phyloP scores from a whole-genome alignment of 768 basidiomycete genomes.

The Pleurotus eryngii region DNA sequence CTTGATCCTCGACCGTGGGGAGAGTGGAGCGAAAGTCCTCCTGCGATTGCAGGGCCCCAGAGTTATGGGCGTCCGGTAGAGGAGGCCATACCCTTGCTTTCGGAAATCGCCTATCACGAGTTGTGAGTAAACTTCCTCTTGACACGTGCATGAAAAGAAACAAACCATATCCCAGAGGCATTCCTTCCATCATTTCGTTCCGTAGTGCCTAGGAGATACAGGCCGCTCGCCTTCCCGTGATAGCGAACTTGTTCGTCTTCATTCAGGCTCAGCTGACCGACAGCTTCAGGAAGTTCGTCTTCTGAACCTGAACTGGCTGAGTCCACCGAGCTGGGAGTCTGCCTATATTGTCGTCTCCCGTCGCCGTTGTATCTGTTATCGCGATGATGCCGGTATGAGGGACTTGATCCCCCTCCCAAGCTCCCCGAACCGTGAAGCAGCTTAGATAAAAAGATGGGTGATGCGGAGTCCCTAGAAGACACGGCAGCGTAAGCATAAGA shows the following conservation, averaged over 20 bases:
- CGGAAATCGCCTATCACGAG: constrained; percentile 65
- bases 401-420: constrained; percentile 3
- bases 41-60: constrained; percentile 23
- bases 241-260: constrained; percentile 85
- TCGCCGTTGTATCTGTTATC: constrained; percentile 5
- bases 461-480: constrained; percentile 8
- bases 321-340: constrained; percentile 31
- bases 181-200: constrained; percentile 63
- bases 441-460: constrained; percentile 6
- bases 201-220: constrained; percentile 66
- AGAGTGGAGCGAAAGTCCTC: constrained; percentile 40
- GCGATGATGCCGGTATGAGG: constrained; percentile 1
- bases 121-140: constrained; percentile 2
- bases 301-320: constrained; percentile 34
- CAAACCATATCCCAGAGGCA: constrained; percentile 74
- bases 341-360: constrained; percentile 14
- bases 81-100: constrained; percentile 89
- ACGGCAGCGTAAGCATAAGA: constrained; percentile 7
- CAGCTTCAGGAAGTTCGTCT: constrained; percentile 56
- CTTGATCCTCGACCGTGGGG: constrained; percentile 58
- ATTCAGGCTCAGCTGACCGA: constrained; percentile 84
- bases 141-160: constrained; percentile 12
- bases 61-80: constrained; percentile 20
- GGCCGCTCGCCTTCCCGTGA: constrained; percentile 81
- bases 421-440: constrained; percentile 8